A percentile compares a stretch with the other conserved stretches of the same genome.
phyloP scores from a whole-genome alignment of 2,329 filamentous ascomycete species.

The Aspergillus nomiae region DNA sequence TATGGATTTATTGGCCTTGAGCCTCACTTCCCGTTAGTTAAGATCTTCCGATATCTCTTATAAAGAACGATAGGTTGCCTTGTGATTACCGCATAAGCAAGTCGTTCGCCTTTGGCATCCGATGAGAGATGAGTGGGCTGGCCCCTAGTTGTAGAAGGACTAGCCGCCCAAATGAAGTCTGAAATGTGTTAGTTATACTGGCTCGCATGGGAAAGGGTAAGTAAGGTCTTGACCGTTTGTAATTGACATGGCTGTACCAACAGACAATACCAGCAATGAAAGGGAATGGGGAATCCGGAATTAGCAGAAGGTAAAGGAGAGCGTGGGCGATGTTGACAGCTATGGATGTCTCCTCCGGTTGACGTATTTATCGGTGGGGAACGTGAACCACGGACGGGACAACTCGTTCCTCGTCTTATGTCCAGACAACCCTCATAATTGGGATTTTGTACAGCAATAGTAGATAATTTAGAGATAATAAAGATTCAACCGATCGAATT shows the following conservation, averaged over 20 bases:
- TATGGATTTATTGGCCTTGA: constrained; percentile 89
- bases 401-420: background rate
- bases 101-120: constrained; percentile 84
- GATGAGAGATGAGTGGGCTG: constrained; percentile 86
- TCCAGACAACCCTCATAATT: background rate
- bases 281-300: constrained; percentile 9
- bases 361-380: constrained; percentile 5
- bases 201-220: background rate
- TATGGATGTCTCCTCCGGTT: background rate
- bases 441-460: background rate
- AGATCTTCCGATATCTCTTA: background rate
- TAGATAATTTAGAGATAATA: background rate
- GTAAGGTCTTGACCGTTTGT: constrained; percentile 40
- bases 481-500: background rate
- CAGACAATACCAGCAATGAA: constrained; percentile 11
- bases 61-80: background rate
- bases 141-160: constrained; percentile 79
- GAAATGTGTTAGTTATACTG: constrained; percentile 9
- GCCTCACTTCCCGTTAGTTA: background rate
- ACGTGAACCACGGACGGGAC: background rate
- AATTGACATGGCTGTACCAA: constrained; percentile 43
- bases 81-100: constrained; percentile 81
- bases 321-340: background rate
- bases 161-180: constrained; percentile 80
- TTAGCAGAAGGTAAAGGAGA: constrained; percentile 2